Evolutionary conservation across 306 rosid species (phyloP), one percentile per base, ranked within the genome.

Genomic region (Trifolium repens): DNA sequence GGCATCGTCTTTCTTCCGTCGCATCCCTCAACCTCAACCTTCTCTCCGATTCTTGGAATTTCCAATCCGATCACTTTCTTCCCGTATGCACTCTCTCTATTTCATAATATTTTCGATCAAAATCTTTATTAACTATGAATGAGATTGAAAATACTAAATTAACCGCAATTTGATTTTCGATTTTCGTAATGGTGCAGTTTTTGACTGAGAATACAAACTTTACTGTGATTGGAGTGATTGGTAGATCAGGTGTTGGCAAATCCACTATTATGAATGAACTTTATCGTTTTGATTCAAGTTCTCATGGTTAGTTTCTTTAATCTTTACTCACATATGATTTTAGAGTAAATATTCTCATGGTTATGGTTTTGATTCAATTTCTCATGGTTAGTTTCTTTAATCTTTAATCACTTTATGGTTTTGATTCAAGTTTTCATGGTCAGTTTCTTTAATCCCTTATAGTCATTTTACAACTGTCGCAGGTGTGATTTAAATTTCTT

Each of bases 31-130:
- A 91, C 17, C 96, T 93, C 46, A 91, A 91, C 77, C 97, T 93
- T 78, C 96, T 93, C 71, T 91, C 97, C 35, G 97, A 91, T 55
- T 91, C 97, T 24, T 91, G 96, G 96, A 93, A 93, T 69, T 88
- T 91, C 81, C 96, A 91, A 69, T 84, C 85, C 82, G 98, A 93
- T 67, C 97, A 96, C 76, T 93, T 93, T 84, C 96, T 93, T 46
- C 98, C 98, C 6, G 84, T 80, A 35, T 5, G 93, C 87, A 79
- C 77, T 66, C 42, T 13, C 7, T 10, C 40, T 2, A 27, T 2
- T 0, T 27, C 30, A 17, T 37, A 9, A 1, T 4, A 8, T 8
- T 39, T 5, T 30, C 4, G 19, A 47, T 55, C 6, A n/a, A 42
- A 67, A 16, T 52, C 8, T 49, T 15, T 22, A 8, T 61, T 4